Base-by-base conservation (phyloP, 2,329 filamentous ascomycete genomes). In the Talaromyces rugulosus region DNA sequence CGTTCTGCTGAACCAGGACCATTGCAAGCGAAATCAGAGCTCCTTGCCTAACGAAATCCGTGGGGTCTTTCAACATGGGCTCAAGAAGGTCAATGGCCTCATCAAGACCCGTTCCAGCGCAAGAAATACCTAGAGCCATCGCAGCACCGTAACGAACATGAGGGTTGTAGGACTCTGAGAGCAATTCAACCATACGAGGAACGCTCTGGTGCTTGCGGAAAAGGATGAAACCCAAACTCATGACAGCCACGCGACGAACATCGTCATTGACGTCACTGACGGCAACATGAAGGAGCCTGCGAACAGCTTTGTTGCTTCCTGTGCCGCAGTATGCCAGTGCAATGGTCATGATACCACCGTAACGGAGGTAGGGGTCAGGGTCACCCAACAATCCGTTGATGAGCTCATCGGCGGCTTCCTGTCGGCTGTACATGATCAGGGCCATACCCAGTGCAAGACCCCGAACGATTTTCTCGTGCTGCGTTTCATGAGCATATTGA, bases 1-100 rank as follows among this genome's bases (percentile, higher is more conserved):
- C 95, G 71, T 98, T 99, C 76, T 98, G 95, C 79, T 99, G 95
- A n/a, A 97, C 91, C 84, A 99, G 89, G 70, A 99, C 96, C 95
- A 99, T 99, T 63, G 95, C 87, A 62, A 98, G 83, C 2, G 95
- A 87, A 69, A 99, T 98, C 66, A 98, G 82, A 47, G 95, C 94
- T 73, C 96, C 95, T 78, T 99, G 95, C 68, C 96, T 89, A 58
- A 99, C 95, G 74, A 99, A 99, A 80, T 99, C 95, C 62, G 93
- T 96, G 7, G 95, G 96, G 70, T 99, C 95, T 82, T 98, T 99
- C 82, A 97, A 93, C 95, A 99, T 99, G 18, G 95, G 95, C 81
- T 99, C 95, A 4, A 99, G 84, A 18, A 99, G 84, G 71, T 99
- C 95, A 65, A 98, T 95, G 27, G 96, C 95, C 78, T 99, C 95